Conservation (phyloP, 1,284 basidiomycete species). For the Xerocomus amazonicus region DNA sequence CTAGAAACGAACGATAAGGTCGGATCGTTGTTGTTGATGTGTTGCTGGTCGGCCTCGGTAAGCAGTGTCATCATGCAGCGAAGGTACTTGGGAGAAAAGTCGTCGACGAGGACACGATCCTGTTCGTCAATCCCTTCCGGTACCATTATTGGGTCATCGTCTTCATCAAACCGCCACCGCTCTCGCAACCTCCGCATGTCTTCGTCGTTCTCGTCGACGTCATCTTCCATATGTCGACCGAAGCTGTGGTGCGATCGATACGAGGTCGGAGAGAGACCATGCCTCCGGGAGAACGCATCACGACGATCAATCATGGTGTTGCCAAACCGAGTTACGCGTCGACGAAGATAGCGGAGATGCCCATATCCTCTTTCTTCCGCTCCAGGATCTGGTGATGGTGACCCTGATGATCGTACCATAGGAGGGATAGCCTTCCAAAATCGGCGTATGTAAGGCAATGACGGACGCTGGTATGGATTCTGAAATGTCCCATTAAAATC, state of each 20-base stretch:
- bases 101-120: conserved; percentile 65
- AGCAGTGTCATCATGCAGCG: conserved; percentile 55
- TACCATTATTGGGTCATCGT: conserved; percentile 55
- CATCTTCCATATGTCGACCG: conserved; percentile 23
- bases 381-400: conserved; percentile 32
- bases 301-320: conserved; percentile 77
- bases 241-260: conserved; percentile 12
- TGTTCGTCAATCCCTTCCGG: conserved; percentile 66
- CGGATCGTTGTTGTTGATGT: conserved; percentile 23
- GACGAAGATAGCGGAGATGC: conserved; percentile 57
- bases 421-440: conserved; percentile 59
- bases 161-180: conserved; percentile 68
- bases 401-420: conserved; percentile 29
- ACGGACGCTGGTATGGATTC: conserved; percentile 60
- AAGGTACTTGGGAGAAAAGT: conserved; percentile 61
- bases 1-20: conserved; percentile 29
- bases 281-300: conserved; percentile 32
- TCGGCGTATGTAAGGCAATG: conserved; percentile 47
- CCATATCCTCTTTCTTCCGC: conserved; percentile 30
- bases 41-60: conserved; percentile 42
- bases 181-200: conserved; percentile 50
- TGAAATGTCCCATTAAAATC: conserved; percentile 26
- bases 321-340: conserved; percentile 80
- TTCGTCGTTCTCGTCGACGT: conserved; percentile 38
- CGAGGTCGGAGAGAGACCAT: conserved; percentile 24